Percentiles rank a stretch among this genome's conserved stretches.
Conservation (phyloP, 306 rosid species). For the Casuarina equisetifolia region DNA sequence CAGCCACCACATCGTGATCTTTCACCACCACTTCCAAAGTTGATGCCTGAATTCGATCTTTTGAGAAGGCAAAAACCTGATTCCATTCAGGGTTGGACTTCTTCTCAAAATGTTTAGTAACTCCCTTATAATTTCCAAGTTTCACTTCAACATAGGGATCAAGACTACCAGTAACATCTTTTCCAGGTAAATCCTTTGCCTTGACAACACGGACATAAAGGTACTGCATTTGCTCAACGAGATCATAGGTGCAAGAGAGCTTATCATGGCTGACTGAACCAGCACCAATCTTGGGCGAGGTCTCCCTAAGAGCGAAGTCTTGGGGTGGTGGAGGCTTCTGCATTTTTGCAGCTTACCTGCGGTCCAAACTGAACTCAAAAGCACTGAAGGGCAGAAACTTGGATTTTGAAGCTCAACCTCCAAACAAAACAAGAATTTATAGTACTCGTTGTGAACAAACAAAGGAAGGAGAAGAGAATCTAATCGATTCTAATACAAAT, state of each 20-base stretch:
- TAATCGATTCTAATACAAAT: slow-evolving; percentile 8
- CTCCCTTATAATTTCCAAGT: slow-evolving; percentile 84
- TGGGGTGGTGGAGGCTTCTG: slow-evolving; percentile 66
- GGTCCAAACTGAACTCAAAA: slow-evolving; percentile 15
- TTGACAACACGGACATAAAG: slow-evolving; percentile 83
- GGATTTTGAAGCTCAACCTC: slow-evolving; percentile 2
- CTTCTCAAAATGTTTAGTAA: slow-evolving; percentile 78
- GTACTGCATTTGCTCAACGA: slow-evolving; percentile 91
- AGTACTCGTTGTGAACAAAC: neutral
- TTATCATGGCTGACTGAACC: slow-evolving; percentile 57
- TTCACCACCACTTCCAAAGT: slow-evolving; percentile 74
- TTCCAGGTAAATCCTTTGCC: slow-evolving; percentile 80
- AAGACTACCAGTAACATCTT: slow-evolving; percentile 77
- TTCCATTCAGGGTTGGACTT: slow-evolving; percentile 79
- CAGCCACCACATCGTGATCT: slow-evolving; percentile 74
- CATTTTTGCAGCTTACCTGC: slow-evolving; percentile 41
- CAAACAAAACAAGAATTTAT: neutral
- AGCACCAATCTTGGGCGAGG: slow-evolving; percentile 83
- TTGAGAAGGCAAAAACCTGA: slow-evolving; percentile 80
- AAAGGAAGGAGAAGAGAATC: slow-evolving; percentile 14
- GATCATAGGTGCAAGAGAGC: slow-evolving; percentile 83
- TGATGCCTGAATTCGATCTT: slow-evolving; percentile 84
- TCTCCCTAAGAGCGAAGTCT: slow-evolving; percentile 85
- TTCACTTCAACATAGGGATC: slow-evolving; percentile 95
- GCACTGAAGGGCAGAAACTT: neutral